phyloP scores from a whole-genome alignment of 495 filamentous ascomycete genomes.

The Neurospora sp. region DNA sequence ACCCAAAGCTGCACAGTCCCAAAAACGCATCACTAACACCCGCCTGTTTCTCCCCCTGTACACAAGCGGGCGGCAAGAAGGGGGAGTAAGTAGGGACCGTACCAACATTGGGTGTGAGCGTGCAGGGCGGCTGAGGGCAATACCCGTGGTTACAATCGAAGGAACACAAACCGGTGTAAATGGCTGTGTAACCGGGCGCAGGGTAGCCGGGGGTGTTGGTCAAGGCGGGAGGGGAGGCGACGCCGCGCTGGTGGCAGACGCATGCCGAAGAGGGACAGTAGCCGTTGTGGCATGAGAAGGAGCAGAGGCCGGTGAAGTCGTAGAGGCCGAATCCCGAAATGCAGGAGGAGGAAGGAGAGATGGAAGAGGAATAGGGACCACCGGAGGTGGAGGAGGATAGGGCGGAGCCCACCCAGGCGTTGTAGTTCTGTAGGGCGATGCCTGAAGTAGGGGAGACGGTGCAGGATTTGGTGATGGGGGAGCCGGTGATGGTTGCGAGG shows the following conservation, averaged over 20 bases:
- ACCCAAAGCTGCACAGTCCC: constrained; percentile 8
- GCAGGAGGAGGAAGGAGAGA: not conserved
- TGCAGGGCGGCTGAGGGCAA: not conserved
- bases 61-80: constrained; percentile 5
- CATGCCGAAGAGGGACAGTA: constrained; percentile 3
- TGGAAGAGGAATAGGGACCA: not conserved
- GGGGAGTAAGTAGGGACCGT: not conserved
- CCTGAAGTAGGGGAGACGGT: not conserved
- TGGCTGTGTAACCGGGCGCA: not conserved
- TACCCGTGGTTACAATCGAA: constrained; percentile 9
- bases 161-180: constrained; percentile 6
- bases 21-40: not conserved
- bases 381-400: not conserved
- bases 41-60: not conserved
- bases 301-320: constrained; percentile 1
- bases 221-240: not conserved
- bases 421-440: not conserved
- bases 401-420: constrained; percentile 5
- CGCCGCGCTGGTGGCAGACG: not conserved
- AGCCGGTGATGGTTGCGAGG: not conserved
- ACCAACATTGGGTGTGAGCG: rapidly evolving
- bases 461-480: constrained; percentile 2
- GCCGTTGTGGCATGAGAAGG: constrained; percentile 1
- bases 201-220: not conserved
- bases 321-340: not conserved